Evolutionary conservation across 257 asterid species (phyloP).

Genomic region (Solanum appendiculatum): DNA sequence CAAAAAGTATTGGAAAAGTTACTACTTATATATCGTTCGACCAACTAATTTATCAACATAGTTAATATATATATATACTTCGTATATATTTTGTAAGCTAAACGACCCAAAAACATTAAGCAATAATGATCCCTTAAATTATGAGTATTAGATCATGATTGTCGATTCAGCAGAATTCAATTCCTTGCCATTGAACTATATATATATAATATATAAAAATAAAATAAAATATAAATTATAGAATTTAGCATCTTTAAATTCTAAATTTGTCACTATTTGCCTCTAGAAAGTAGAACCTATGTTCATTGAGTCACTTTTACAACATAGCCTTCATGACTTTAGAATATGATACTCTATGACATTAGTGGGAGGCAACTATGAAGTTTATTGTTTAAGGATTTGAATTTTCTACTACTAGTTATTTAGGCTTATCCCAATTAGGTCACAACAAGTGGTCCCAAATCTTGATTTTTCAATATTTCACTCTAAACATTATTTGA

Average conservation of each 20-base stretch:
- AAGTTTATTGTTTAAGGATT: not conserved
- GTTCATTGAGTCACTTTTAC: not conserved
- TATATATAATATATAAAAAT: not conserved
- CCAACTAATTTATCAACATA: not conserved
- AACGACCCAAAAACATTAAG: not conserved
- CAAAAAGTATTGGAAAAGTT: not conserved
- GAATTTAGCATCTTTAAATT: not conserved
- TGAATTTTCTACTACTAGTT: not conserved
- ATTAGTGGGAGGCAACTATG: not conserved
- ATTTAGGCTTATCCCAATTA: not conserved
- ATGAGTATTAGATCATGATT: not conserved
- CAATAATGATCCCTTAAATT: not conserved
- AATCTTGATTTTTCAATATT: not conserved
- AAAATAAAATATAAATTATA: not conserved
- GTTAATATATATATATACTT: not conserved
- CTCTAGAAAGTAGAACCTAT: not conserved
- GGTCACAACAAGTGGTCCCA: not conserved
- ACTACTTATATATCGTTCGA: not conserved
- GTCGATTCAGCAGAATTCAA: not conserved
- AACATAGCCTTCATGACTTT: not conserved
- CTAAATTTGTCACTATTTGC: not conserved
- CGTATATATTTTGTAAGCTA: not conserved
- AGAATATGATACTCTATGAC: not conserved
- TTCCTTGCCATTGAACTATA: not conserved
- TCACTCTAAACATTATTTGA: not conserved